These are phyloP conservation scores for Peniophora sp. DNA, from an alignment of 1,284 basidiomycete genomes.

Conservation along the genomic window DNA sequence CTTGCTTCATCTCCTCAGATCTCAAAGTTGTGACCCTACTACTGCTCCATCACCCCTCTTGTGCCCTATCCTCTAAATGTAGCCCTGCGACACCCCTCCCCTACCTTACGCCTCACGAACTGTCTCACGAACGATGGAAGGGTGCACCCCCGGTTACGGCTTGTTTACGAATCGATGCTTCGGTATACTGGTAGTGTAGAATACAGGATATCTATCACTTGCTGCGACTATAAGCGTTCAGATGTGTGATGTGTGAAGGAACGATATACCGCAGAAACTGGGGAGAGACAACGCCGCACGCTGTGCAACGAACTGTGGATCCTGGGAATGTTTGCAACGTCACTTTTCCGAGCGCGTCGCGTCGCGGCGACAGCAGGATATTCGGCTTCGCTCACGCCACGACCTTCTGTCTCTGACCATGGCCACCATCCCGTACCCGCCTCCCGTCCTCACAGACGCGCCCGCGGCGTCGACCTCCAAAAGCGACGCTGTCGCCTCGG, in stretches of 20 bases:
- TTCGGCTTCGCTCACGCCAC: conserved; percentile 1
- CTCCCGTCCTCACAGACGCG: conserved; percentile 1
- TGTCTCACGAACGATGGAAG: conserved; percentile 12
- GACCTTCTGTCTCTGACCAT: conserved; percentile 3
- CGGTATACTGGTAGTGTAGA: conserved; percentile 3
- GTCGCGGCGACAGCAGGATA: conserved; percentile 1
- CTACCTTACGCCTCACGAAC: conserved; percentile 10
- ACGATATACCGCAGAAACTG: too few relatives aligned
- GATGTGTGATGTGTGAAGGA: background rate
- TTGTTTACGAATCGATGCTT: conserved; percentile 4
- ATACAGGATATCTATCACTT: conserved; percentile 6
- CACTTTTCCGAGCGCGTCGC: conserved; percentile 3
- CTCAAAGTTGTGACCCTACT: background rate
- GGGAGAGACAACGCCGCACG: too few relatives aligned
- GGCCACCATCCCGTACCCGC: conserved; percentile 6
- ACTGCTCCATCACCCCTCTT: conserved; percentile 5
- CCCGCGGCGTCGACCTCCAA: conserved; percentile 10
- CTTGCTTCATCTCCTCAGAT: conserved; percentile 1
- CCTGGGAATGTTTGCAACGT: conserved; percentile 4
- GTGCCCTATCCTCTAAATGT: conserved; percentile 3
- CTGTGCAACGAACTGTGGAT: too few relatives aligned
- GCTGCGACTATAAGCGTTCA: background rate
- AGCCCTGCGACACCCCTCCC: conserved; percentile 9
- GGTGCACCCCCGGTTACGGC: conserved; percentile 8
- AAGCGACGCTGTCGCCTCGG: conserved; percentile 22